A percentile compares a stretch with the other conserved stretches of the same genome.
phyloP scores from a whole-genome alignment of 345 rosid genomes.

The Excoecaria cochinchinensis region DNA sequence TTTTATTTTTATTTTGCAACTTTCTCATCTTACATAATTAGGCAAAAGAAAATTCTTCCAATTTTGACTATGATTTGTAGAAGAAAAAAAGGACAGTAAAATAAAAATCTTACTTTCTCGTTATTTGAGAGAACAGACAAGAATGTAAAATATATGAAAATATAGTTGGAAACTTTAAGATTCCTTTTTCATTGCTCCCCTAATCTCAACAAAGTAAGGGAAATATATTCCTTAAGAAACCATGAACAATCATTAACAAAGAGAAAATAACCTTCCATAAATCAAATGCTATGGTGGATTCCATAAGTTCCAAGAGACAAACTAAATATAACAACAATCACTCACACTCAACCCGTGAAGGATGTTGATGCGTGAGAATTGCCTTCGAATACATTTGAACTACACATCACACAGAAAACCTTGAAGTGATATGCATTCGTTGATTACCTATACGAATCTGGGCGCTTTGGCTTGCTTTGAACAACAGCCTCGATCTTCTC shows the following conservation, averaged over 20 bases:
- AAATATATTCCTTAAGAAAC: no score
- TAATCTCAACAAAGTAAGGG: no score
- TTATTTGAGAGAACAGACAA: no score
- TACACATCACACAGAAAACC: not conserved
- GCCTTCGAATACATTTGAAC: not conserved
- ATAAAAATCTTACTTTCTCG: no score
- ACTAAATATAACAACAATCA: not conserved
- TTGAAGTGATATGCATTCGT: not conserved
- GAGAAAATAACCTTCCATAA: not conserved
- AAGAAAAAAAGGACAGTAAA: no score
- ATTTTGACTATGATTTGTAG: no score
- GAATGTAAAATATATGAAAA: no score
- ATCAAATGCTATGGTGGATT: not conserved
- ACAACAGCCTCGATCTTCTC: conserved; percentile 86
- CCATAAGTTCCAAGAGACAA: not conserved
- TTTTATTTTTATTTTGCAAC: no score
- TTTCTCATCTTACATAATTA: no score
- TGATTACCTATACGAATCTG: conserved; percentile 72
- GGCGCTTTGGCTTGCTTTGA: conserved; percentile 87
- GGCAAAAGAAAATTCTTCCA: no score
- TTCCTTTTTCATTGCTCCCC: no score
- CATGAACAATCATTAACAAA: not conserved
- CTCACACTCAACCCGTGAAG: not conserved
- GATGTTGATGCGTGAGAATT: not conserved
- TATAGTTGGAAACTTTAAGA: no score